Base-by-base conservation (phyloP, 306 rosid species). In the Acmispon strigosus region DNA sequence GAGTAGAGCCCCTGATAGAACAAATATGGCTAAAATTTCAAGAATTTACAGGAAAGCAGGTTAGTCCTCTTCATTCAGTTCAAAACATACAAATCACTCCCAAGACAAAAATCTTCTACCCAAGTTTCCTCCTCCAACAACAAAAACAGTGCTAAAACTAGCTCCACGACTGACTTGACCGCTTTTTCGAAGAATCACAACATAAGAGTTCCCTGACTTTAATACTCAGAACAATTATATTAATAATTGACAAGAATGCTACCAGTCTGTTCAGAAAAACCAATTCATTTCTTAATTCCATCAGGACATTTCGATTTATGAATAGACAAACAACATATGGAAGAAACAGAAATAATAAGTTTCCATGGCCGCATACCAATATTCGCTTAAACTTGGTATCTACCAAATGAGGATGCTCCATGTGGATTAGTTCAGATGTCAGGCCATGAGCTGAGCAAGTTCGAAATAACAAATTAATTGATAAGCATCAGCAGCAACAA, bases 361-460 rank as follows among this genome's bases (percentile, higher is more conserved):
- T 77, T 49, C 29, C 16, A 76, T 12, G 61, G 62, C 66, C 56
- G 39, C 96, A 78, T 90, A 93, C 98, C 96, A 90, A 74, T 83
- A 93, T 87, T 77, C 97, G 89, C 78, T 88, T 76, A 80, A 93
- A 87, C 80, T 83, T 86, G 54, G 85, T 60, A 76, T 81, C 77
- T 36, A 73, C 80, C 57, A 86, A 82, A 84, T 71, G 89, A 75
- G 85, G 72, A 80, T 76, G 87, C 80, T 86, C 83, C 93, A 76
- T 65, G 69, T 78, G 86, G 73, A 77, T 76, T 61, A 76, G 74
- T 72, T 74, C 83, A 34, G 83, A 67, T 16, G 55, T 2, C 62
- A 76, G 14, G 54, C 49, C 88, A 79, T 82, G 76, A 65, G 50
- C 96, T 92, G 89, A 75, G 52, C 74, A 84, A 61, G 69, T 14